Percentiles rank a stretch among this genome's conserved stretches.
These are phyloP conservation scores for Marasmius sp. DNA, from an alignment of 1,284 basidiomycete species.

Conservation along the genomic window DNA sequence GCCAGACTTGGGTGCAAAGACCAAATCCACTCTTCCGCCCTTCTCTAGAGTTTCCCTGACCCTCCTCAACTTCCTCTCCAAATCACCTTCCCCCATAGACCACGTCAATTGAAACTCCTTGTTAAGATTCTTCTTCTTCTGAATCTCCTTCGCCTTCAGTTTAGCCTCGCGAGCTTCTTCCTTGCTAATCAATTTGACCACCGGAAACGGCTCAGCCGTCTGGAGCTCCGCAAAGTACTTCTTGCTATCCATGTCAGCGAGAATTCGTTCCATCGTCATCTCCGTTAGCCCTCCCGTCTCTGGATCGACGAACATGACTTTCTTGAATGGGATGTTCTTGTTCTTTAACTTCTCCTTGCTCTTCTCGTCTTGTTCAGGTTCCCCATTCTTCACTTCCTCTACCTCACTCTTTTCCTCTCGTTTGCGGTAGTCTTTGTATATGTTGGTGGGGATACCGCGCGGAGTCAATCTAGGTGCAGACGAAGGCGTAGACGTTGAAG, in stretches of 20 bases:
- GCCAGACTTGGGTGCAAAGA: constrained; percentile 51
- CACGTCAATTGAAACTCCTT: constrained; percentile 81
- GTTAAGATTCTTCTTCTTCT: constrained; percentile 36
- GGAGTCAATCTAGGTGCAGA: too few relatives aligned
- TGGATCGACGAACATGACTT: constrained; percentile 52
- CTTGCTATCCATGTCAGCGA: constrained; percentile 39
- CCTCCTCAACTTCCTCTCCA: constrained; percentile 68
- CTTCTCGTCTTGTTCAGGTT: too few relatives aligned
- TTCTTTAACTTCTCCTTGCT: constrained; percentile 11
- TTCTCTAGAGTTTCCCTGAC: constrained; percentile 58
- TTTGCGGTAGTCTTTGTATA: too few relatives aligned
- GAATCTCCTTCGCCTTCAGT: constrained; percentile 34
- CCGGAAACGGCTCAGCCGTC: constrained; percentile 38
- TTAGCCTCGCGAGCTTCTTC: constrained; percentile 33
- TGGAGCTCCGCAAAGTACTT: constrained; percentile 54
- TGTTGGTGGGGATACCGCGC: too few relatives aligned
- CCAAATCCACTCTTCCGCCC: constrained; percentile 58
- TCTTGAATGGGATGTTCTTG: constrained; percentile 33
- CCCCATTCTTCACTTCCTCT: too few relatives aligned
- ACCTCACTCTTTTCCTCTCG: too few relatives aligned
- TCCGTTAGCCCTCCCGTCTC: constrained; percentile 43
- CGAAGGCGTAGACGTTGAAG: too few relatives aligned
- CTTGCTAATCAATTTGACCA: constrained; percentile 52
- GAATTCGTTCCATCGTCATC: constrained; percentile 33
- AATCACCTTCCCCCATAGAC: constrained; percentile 58